These are phyloP conservation scores for Sporothrix mexicana DNA, from an alignment of 2,329 filamentous ascomycete genomes.

Conservation along the genomic window DNA sequence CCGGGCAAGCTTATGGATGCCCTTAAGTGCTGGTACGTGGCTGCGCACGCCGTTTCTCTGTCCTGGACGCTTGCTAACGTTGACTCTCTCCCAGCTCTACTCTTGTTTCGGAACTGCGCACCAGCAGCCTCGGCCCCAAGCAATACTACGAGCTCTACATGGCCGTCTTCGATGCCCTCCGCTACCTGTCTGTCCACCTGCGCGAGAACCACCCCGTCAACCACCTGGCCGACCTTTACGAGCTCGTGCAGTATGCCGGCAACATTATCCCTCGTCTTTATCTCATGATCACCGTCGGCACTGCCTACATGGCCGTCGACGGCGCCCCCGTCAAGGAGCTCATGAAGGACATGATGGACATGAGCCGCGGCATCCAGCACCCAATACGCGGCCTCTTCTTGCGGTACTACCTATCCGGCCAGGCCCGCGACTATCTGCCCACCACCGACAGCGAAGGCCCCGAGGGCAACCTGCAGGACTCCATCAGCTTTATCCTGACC, in stretches of 20 bases:
- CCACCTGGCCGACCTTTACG: constrained; percentile 96
- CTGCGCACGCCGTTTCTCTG: constrained; percentile 18
- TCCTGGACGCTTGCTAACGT: constrained; percentile 6
- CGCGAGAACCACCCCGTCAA: constrained; percentile 98
- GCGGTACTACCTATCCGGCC: constrained; percentile 93
- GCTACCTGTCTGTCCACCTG: constrained; percentile 93
- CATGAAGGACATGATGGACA: constrained; percentile 99
- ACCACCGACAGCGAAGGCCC: constrained; percentile 83
- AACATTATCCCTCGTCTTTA: constrained; percentile 97
- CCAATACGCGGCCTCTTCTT: constrained; percentile 94
- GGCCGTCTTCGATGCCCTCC: constrained; percentile 96
- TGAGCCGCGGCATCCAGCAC: constrained; percentile 97
- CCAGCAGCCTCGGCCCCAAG: constrained; percentile 95
- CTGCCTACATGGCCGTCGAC: constrained; percentile 97
- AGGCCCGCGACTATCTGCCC: constrained; percentile 88
- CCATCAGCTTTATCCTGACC: constrained; percentile 95
- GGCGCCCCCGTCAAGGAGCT: constrained; percentile 99
- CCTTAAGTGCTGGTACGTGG: constrained; percentile 92
- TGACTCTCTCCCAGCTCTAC: constrained; percentile 72
- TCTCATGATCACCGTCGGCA: constrained; percentile 98
- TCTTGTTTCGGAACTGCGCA: constrained; percentile 96
- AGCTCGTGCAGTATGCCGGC: constrained; percentile 92
- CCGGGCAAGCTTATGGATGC: constrained; percentile 99
- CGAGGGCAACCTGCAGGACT: constrained; percentile 94
- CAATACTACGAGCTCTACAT: constrained; percentile 99